Evolutionary conservation across 2,329 filamentous ascomycete genomes (phyloP), one percentile per base, ranked within the genome.

Genomic region (Sarocladium oryzae): DNA sequence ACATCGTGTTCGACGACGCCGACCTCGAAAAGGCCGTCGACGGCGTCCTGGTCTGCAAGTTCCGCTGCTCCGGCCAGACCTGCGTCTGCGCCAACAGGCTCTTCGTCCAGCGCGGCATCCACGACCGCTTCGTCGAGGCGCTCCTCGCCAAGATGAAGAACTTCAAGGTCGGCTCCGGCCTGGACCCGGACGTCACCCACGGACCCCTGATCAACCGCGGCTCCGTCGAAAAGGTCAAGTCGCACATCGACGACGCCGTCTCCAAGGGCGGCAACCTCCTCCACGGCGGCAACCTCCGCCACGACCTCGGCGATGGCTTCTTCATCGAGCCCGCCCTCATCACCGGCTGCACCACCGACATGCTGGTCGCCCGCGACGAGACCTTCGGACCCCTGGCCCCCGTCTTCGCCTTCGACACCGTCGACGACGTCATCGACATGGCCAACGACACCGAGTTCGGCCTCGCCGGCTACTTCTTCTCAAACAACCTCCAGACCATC

Each of bases 311-410:
- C 4, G 82, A 82, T 2, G 67, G 72, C 11, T 35, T 75, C 66
- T 90, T 88, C 72, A 88, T 82, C 68, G 76, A 86, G 57, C 84
- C 84, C 1, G 89, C 87, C 0, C 81, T 90, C 26, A 76, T 90
- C 49, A 79, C 82, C 15, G 82, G 81, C 38, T 59, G 65, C 16
- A 63, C 61, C 38, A 52, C 57, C 52, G 57, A 64, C 46, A 66
- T 65, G 61, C 53, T 53, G 16, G 57, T 65, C 1, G 59, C 57
- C 23, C 57, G 56, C 32, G 63, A 66, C 49, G 65, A 67, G 58
- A 63, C 61, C 10, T 67, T 66, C 35, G 65, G 62, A 1, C 64
- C 64, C 7, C 52, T 65, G 3, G 63, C 60, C 4, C 56, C 61
- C 16, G 37, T 64, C 23, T 60, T 61, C 46, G 54, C 58, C 21